These are phyloP conservation scores for Babesia bovis DNA, from an alignment of 169 alveolate species.

Conservation along the genomic window DNA sequence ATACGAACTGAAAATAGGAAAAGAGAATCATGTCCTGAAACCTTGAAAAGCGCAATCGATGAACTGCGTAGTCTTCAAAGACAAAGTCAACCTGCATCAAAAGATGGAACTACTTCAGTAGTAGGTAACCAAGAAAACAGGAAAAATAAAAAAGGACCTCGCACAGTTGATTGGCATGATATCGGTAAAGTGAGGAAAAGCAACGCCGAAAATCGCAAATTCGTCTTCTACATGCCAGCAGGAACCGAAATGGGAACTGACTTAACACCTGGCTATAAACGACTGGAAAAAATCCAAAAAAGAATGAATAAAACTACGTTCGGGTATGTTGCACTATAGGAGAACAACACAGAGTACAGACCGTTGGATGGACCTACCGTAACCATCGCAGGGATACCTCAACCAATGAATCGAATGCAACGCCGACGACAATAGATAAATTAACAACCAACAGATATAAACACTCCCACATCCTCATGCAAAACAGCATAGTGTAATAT, in stretches of 20 bases:
- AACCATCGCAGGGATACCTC: constrained; percentile 31
- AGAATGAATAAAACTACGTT: constrained; percentile 7
- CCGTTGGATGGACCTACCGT: constrained; percentile 29
- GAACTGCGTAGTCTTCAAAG: constrained; percentile 19
- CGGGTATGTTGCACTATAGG: neutral
- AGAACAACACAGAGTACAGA: neutral
- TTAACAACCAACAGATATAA: neutral
- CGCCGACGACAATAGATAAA: neutral
- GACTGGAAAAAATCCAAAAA: constrained; percentile 29
- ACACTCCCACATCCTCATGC: neutral
- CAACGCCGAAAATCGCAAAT: constrained; percentile 6
- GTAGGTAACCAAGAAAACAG: neutral
- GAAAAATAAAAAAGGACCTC: neutral
- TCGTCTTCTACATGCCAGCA: constrained; percentile 38
- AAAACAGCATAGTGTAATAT: neutral
- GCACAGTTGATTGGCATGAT: constrained; percentile 8
- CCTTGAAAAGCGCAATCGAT: constrained; percentile 24
- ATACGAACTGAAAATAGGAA: constrained; percentile 28
- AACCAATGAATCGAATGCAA: constrained; percentile 28
- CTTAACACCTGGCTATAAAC: constrained; percentile 12
- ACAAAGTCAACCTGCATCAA: neutral
- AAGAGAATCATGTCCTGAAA: constrained; percentile 8
- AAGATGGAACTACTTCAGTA: neutral
- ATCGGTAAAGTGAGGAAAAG: neutral
- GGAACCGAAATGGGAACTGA: constrained; percentile 31